Base-by-base conservation (phyloP, 208 protist species). In the Sergeia podlipaevii region DNA sequence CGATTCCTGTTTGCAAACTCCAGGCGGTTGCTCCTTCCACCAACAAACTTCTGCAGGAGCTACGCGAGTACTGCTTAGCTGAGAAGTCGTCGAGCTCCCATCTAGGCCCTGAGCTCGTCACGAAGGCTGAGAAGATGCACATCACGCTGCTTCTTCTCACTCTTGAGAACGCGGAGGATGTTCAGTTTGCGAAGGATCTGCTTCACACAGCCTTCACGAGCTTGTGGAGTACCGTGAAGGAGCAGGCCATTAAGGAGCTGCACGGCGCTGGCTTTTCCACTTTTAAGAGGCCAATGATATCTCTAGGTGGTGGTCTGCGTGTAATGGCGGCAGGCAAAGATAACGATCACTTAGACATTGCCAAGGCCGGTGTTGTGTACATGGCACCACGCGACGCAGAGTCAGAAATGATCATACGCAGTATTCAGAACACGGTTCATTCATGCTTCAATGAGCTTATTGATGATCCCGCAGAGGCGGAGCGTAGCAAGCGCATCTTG, bases 71-170 rank as follows among this genome's bases (percentile, higher is more conserved):
- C 29, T 8, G 5, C 33, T 45, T 34, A 21, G 38, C 32, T 0
- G 13, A 30, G 7, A 10, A 26, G 11, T 8, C 34, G 23, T 27
- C 15, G 21, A 4, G 58, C 18, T 39, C 42, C 10, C 38, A 50
- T 70, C n/a, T 64, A 8, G 56, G 63, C 43, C 33, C 65, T 21
- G 72, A 85, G n/a, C 53, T 91, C 3, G 68, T 88, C 21, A 79
- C 60, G n/a, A 47, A 32, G 27, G 57, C 67, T 1, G 54, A 41
- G 15, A 68, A 72, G 39, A 54, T 90, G 41, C 87, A 94, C 69
- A 51, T 94, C 21, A 91, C 87, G 20, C 46, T 94, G 36, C 47
- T 91, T 27, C 47, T 94, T 65, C 69, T 94, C 20, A 59, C 68
- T 13, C 78, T 94, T 20, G 47, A 56, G 15, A 83, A 49, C 24